A percentile compares a stretch with the other conserved stretches of the same genome.
These are phyloP conservation scores for Candida sanyaensis DNA, from an alignment of 1,139 yeast species.

Conservation along the genomic window DNA sequence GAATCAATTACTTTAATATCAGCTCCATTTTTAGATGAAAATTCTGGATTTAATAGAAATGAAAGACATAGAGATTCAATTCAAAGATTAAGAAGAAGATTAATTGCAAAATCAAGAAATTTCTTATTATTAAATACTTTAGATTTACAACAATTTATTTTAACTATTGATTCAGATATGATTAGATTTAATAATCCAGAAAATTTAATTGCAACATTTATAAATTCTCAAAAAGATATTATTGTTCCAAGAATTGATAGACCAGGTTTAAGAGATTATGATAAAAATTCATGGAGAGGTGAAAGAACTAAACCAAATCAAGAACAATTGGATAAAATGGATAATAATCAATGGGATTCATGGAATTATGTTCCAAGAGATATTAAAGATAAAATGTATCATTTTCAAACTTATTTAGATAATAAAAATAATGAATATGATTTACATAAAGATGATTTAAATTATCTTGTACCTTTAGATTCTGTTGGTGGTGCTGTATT, in stretches of 20 bases:
- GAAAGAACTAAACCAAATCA: conserved; percentile 32
- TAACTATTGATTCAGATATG: conserved; percentile 50
- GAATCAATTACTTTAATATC: conserved; percentile 26
- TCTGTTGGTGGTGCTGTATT: conserved; percentile 52
- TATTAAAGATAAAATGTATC: conserved; percentile 26
- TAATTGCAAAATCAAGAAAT: conserved; percentile 37
- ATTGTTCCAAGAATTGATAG: conserved; percentile 37
- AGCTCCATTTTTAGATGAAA: conserved; percentile 36
- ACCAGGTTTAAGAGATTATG: conserved; percentile 30
- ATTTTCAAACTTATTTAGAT: conserved; percentile 26
- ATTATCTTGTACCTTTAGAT: conserved; percentile 32
- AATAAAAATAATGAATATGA: conserved; percentile 19
- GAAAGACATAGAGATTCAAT: conserved; percentile 31
- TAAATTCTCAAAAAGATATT: conserved; percentile 36
- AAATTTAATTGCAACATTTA: conserved; percentile 25
- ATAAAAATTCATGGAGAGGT: conserved; percentile 49
- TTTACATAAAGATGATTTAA: conserved; percentile 15
- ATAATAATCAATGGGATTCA: conserved; percentile 28
- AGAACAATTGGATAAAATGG: conserved; percentile 30
- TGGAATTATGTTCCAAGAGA: conserved; percentile 40
- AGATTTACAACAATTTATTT: conserved; percentile 33
- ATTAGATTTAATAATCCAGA: conserved; percentile 24
- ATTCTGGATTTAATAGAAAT: conserved; percentile 20
- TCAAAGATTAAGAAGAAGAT: conserved; percentile 34
- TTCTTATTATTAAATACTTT: conserved; percentile 32